Base-by-base conservation (phyloP, 169 alveolate species). In the Plasmodium coatneyi region DNA sequence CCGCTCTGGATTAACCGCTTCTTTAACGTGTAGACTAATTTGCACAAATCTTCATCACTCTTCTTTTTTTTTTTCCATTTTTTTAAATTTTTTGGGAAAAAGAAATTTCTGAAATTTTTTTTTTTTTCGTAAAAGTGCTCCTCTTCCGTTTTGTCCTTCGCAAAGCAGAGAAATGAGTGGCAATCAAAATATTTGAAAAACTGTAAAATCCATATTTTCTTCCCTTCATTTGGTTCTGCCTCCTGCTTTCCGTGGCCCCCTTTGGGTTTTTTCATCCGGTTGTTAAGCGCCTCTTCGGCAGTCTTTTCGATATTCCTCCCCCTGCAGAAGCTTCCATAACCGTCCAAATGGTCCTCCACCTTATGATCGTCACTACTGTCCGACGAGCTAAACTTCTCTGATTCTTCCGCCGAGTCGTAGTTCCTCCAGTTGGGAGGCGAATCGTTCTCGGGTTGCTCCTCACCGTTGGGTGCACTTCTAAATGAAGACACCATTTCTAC, bases 311-410 rank as follows among this genome's bases (percentile, higher is more conserved):
- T 19, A 46, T 4, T 30, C 52, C 54, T 72, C 19, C 60, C 46
- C 25, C 7, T 74, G 12, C 25, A 30, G 36, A 12, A 34, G 10
- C 80, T 76, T 86, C 49, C 66, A 86, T 52, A 86, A 36, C 70
- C 46, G 25, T 86, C 87, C 46, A 86, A 52, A 76, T 34, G 25
- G 7, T 52, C 54, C 22, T 76, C 80, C n/a, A 86, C 25, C 28
- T 30, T 76, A 7, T 43, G 71, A 4, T 5, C 43, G 2, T 60
- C 93, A 36, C 43, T 66, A 25, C 76, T 86, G 25, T 82, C 79
- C 2, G 93, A 86, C 66, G 84, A 74, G 46, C 93, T 86, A n/a
- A 86, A 86, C 41, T 86, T 86, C 66, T 86, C 93, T 43, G 93
- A 86, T 16, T 56, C 22, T 6, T 54, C 30, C 72, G 86, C 39